phyloP scores from a whole-genome alignment of 176 grass and related monocot species.

The Ensete glaucum region DNA sequence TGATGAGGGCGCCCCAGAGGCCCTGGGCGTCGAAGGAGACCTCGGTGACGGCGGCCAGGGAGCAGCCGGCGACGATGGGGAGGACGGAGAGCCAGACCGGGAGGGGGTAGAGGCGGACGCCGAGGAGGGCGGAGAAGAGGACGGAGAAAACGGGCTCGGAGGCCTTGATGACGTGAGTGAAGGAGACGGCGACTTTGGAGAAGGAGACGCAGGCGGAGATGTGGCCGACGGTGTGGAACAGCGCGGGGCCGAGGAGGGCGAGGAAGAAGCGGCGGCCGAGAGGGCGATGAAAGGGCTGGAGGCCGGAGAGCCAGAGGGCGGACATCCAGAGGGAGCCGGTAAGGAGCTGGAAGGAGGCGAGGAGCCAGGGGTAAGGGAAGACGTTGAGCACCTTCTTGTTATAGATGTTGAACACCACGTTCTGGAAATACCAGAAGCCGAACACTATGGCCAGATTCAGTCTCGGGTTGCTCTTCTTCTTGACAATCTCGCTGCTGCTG shows the following conservation, averaged over 20 bases:
- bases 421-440: slow-evolving; percentile 37
- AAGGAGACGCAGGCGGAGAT: slow-evolving; percentile 46
- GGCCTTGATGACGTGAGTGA: slow-evolving; percentile 41
- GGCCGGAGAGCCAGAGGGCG: slow-evolving; percentile 22
- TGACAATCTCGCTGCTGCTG: not conserved
- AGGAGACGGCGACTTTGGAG: slow-evolving; percentile 39
- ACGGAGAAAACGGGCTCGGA: slow-evolving; percentile 43
- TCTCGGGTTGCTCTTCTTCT: not conserved
- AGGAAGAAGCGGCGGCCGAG: slow-evolving; percentile 21
- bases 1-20: slow-evolving; percentile 31
- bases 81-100: slow-evolving; percentile 35
- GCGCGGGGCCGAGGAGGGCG: slow-evolving; percentile 33
- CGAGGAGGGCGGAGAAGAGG: slow-evolving; percentile 25
- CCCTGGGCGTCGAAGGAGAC: slow-evolving; percentile 27
- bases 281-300: slow-evolving; percentile 24
- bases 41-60: slow-evolving; percentile 31
- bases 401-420: slow-evolving; percentile 41
- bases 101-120: slow-evolving; percentile 33
- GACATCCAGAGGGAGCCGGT: slow-evolving; percentile 36
- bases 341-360: slow-evolving; percentile 38
- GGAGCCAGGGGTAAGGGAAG: slow-evolving; percentile 42
- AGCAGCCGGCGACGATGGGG: slow-evolving; percentile 35
- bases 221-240: slow-evolving; percentile 37
- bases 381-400: slow-evolving; percentile 45
- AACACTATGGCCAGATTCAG: slow-evolving; percentile 29